Conservation (phyloP, 1,284 basidiomycete genomes). For the Termitomyces sp. region DNA sequence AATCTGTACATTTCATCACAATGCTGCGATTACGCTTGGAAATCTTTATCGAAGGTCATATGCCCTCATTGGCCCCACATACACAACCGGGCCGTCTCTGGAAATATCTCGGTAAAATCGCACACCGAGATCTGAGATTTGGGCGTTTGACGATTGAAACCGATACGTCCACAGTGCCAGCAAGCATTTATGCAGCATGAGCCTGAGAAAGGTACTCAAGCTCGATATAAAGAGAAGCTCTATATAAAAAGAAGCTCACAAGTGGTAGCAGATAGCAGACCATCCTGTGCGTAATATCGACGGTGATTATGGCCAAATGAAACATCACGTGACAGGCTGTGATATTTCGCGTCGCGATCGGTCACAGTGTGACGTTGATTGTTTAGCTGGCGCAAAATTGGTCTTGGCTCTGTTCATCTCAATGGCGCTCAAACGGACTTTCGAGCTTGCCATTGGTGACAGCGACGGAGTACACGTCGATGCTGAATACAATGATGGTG, state of each 20-base stretch:
- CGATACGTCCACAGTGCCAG: background rate
- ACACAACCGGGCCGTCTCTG: background rate
- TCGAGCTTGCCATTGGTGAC: constrained; percentile 13
- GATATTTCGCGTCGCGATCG: constrained; percentile 10
- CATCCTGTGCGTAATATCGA: too few species aligned
- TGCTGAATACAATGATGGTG: background rate
- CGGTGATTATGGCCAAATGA: too few species aligned
- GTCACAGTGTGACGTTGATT: constrained; percentile 12
- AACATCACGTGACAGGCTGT: background rate
- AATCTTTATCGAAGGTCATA: background rate
- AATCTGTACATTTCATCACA: too few species aligned
- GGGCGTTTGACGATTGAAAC: background rate
- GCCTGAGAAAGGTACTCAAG: too few species aligned
- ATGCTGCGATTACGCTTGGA: background rate
- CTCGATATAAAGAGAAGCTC: too few species aligned
- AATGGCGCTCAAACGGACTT: constrained; percentile 19
- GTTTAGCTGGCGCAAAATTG: constrained; percentile 4
- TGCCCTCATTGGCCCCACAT: background rate
- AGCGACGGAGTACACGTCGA: background rate
- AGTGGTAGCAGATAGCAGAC: too few species aligned
- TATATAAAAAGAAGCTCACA: too few species aligned
- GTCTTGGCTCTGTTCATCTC: background rate
- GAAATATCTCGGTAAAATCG: background rate
- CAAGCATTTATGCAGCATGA: too few species aligned
- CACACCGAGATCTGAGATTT: background rate